A percentile compares a stretch with the other conserved stretches of the same genome.
Conservation (phyloP, 1,139 yeast species). For the Candida freyschussii region DNA sequence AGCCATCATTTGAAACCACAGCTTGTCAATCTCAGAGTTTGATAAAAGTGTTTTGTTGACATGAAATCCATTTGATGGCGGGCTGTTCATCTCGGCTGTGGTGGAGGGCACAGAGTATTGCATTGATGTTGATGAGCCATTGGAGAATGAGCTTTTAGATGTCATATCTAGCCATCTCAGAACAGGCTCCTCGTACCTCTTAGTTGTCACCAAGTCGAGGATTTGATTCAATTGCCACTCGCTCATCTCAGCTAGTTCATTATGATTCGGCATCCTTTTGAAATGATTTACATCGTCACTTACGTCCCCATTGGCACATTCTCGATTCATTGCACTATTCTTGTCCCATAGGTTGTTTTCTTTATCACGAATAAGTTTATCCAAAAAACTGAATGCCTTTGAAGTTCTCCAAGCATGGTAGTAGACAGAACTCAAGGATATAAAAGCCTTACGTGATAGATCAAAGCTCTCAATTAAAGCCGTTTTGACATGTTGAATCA, state of each 20-base stretch:
- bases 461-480: constrained; percentile 20
- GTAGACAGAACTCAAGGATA: constrained; percentile 33
- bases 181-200: constrained; percentile 15
- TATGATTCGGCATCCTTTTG: constrained; percentile 16
- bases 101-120: constrained; percentile 1
- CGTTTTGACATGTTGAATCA: constrained; percentile 9
- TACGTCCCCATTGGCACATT: constrained; percentile 10
- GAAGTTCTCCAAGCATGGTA: constrained; percentile 49
- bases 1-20: constrained; percentile 24
- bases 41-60: constrained; percentile 17
- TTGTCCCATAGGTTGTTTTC: constrained; percentile 28
- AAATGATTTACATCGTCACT: constrained; percentile 17
- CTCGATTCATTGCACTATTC: constrained; percentile 17
- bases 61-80: constrained; percentile 15
- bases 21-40: constrained; percentile 19
- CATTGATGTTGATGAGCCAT: background rate
- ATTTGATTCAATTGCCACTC: constrained; percentile 13
- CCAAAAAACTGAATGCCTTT: constrained; percentile 32
- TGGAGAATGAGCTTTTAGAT: too few species aligned
- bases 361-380: constrained; percentile 27
- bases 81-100: constrained; percentile 5
- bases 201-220: constrained; percentile 10
- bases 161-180: constrained; percentile 11
- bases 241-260: constrained; percentile 16
- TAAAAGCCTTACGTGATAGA: constrained; percentile 22